Evolutionary conservation across 192 early-diverging fungal genomes (phyloP), one percentile per base, ranked within the genome.

Genomic region (Podila epicladia): DNA sequence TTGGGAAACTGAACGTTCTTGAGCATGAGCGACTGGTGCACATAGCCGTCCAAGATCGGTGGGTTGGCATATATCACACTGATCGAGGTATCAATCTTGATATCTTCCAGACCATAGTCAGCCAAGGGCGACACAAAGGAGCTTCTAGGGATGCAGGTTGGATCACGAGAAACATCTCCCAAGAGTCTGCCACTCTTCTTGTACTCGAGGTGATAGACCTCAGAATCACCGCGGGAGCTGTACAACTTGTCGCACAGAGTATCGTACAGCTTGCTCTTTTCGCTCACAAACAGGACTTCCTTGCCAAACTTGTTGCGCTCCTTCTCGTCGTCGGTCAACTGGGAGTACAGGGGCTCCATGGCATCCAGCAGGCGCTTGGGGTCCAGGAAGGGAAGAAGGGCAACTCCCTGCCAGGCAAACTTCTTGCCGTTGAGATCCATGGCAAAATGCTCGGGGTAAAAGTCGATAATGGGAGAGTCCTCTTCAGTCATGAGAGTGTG

Each of bases 341-440:
- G 71, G 60, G 88, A 82, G 28, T 93, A 92, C 9, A 85, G 85
- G 51, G 89, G 86, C 31, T 89, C 77, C 75, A 97, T 85, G 17
- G 94, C 93, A 15, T 86, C 84, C 12, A 97, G 72, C 32, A 99
- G 74, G 33, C 96, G 88, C 61, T 87, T 80, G 67, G 97, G 89
- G 73, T 98, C 95, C 83, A 99, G 96, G 62, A 99, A 99, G 0
- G 97, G 97, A 65, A 99, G 89, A 62, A 97, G 88, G 15, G 93
- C 95, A 12, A 99, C 95, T 75, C 89, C 94, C 84, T 94, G 92
- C 98, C 98, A 99, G 64, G 93, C 88, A 62, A 89, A 93, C 84
- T 97, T 97, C 76, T 99, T 97, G 68, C 97, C 98, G 75, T 99
- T 96, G 72, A 97, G 86, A 82, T 98, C 97, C 53, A 55, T 55